Percentiles rank a stretch among this genome's conserved stretches.
Evolutionary conservation across 192 early-diverging fungal species (phyloP).

Genomic region (Rhizoclosmatium globosum): DNA sequence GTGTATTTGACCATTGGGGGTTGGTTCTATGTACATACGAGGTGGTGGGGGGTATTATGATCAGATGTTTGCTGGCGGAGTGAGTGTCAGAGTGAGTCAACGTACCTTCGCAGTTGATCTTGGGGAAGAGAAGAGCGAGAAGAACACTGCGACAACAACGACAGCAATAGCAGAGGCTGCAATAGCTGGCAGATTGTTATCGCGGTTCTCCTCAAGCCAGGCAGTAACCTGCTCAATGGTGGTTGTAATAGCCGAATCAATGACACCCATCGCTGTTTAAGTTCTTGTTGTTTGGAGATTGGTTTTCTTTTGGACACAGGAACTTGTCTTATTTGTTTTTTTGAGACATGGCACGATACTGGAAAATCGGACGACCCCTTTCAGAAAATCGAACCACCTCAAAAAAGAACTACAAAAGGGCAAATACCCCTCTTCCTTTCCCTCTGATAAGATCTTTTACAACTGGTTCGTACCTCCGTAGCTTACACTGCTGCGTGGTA

Average conservation of each 20-base stretch:
- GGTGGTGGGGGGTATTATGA: not conserved
- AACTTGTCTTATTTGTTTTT: not conserved
- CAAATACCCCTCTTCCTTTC: not conserved
- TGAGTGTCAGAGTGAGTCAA: not conserved
- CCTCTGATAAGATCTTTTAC: not conserved
- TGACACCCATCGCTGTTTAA: constrained; percentile 39
- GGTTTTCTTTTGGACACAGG: not conserved
- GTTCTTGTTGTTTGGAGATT: not conserved
- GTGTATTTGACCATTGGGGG: constrained; percentile 67
- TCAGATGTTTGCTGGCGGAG: not conserved
- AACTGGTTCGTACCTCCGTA: not conserved
- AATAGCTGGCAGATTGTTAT: constrained; percentile 8
- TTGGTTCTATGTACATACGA: constrained; percentile 6
- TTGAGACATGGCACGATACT: not conserved
- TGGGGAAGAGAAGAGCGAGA: constrained; percentile 9
- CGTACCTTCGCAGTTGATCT: constrained; percentile 7
- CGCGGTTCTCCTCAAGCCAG: constrained; percentile 6
- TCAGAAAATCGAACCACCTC: not conserved
- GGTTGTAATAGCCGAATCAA: constrained; percentile 18
- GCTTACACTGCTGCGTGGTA: no score
- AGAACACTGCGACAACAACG: constrained; percentile 27
- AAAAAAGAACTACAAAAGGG: not conserved
- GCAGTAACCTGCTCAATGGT: not conserved
- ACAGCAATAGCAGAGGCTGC: constrained; percentile 30
- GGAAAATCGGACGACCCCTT: not conserved